These are phyloP conservation scores for Spirogloea muscicola DNA, from an alignment of 139 green algal genomes.

Conservation along the genomic window DNA sequence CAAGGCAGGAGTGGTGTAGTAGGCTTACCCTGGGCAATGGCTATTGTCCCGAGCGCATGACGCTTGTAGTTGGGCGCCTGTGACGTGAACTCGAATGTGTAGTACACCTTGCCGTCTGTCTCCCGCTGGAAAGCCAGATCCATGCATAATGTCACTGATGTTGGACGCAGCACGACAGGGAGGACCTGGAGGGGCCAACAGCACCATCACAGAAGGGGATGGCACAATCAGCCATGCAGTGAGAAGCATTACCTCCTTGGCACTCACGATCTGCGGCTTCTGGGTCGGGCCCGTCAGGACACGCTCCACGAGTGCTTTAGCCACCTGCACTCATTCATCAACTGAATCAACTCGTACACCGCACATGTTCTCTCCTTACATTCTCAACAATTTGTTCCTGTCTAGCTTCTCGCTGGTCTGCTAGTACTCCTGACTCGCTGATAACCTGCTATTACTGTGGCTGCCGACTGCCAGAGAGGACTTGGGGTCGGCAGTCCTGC, in stretches of 20 bases:
- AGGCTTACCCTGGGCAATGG: conserved; percentile 47
- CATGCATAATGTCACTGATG: conserved; percentile 1
- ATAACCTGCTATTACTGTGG: too few species aligned
- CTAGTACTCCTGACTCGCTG: too few species aligned
- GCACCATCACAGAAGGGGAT: too few species aligned
- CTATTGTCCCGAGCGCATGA: conserved; percentile 59
- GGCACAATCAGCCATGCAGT: not conserved
- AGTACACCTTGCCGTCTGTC: conserved; percentile 78
- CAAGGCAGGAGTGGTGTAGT: too few species aligned
- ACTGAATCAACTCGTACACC: too few species aligned
- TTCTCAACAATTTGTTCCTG: too few species aligned
- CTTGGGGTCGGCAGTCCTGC: too few species aligned
- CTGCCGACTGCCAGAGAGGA: too few species aligned
- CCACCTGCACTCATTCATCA: too few species aligned
- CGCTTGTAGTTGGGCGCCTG: conserved; percentile 67
- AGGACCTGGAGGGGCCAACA: too few species aligned
- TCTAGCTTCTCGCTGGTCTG: too few species aligned
- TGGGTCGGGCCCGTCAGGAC: conserved; percentile 57
- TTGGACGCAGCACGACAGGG: not conserved
- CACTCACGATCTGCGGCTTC: conserved; percentile 68
- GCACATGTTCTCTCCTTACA: too few species aligned
- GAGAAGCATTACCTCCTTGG: conserved; percentile 48
- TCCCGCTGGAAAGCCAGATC: conserved; percentile 17
- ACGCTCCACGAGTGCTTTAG: conserved; percentile 45
- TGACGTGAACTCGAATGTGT: conserved; percentile 85